Evolutionary conservation across 495 filamentous ascomycete species (phyloP), one percentile per base, ranked within the genome.

Genomic region (Penicillium odoratum): DNA sequence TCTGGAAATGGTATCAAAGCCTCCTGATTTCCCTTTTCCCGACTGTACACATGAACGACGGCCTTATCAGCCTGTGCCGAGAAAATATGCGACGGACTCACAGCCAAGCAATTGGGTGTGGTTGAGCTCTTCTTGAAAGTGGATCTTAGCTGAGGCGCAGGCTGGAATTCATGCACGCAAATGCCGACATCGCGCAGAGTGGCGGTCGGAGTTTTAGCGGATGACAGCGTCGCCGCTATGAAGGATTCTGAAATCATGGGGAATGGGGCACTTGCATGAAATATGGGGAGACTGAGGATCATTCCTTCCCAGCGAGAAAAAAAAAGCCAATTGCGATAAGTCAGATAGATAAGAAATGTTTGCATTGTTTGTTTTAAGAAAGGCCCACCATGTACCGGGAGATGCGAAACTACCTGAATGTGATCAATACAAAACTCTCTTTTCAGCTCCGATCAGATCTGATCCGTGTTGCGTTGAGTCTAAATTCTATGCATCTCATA

Each of bases 111-210:
- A 71, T 92, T 90, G 46, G 81, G 75, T 25, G 85, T 77, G 7
- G 88, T 87, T 33, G 90, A 91, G 75, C 89, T 96, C 77, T 96
- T 97, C 82, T 97, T 98, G 82, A 96, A 95, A 59, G 84, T 84
- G 57, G 82, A 80, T 65, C 86, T 87, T 60, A 89, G 80, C 7
- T 83, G 79, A 54, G 86, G 81, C 48, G 84, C 77, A 48, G 93
- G 89, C 64, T 92, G 89, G 60, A 91, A 80, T 56, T 90, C 89
- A 65, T 96, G 89, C 59, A 93, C 59, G 74, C 92, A 92, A 64
- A 97, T 88, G 48, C 88, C 89, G 28, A 88, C 86, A 74, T 94
- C 91, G 68, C 89, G 89, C 26, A 86, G 76, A 51, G 83, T 81
- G 47, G 84, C 81, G 11, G 85, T 84, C 57, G 86, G 82, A 55